These are phyloP conservation scores for Staphylotrichum tortipilum DNA, from an alignment of 495 filamentous ascomycete species.

Conservation along the genomic window DNA sequence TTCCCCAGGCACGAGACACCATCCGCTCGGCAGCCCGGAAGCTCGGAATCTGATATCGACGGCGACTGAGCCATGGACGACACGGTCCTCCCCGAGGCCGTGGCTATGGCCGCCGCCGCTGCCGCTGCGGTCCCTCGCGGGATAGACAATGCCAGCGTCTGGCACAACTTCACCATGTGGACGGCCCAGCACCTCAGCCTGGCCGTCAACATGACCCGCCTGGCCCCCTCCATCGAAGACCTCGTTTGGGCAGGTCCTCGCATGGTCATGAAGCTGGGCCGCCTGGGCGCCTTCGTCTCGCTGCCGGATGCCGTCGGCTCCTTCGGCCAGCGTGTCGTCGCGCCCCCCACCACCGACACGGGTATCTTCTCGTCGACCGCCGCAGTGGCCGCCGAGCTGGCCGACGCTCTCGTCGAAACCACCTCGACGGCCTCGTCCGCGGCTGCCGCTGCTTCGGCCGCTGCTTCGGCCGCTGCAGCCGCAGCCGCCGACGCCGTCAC, in stretches of 20 bases:
- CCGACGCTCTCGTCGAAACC: constrained; percentile 18
- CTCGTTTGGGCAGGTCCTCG: constrained; percentile 53
- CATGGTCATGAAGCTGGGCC: constrained; percentile 54
- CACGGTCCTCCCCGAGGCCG: constrained; percentile 10
- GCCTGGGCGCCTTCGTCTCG: constrained; percentile 49
- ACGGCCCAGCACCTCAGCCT: constrained; percentile 32
- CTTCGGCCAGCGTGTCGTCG: constrained; percentile 52
- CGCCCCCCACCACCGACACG: constrained; percentile 46
- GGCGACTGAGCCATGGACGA: constrained; percentile 5
- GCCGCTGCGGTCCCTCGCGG: constrained; percentile 8
- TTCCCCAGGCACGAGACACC: too few relatives aligned
- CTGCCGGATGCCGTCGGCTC: constrained; percentile 56
- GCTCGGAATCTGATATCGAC: neutral
- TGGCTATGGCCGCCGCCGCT: too few relatives aligned
- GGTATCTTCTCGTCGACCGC: constrained; percentile 27
- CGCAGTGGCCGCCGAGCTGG: constrained; percentile 15
- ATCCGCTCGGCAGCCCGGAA: too few relatives aligned
- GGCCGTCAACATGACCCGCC: constrained; percentile 35
- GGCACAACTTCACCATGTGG: constrained; percentile 42
- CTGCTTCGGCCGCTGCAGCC: constrained; percentile 12
- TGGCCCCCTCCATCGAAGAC: constrained; percentile 44
- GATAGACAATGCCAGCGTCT: constrained; percentile 34
- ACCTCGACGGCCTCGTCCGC: constrained; percentile 13
- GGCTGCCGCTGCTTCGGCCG: constrained; percentile 11
- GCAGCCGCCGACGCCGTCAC: constrained; percentile 21